Conservation (phyloP, 1,139 yeast species). For the Geotrichum europaeum region DNA sequence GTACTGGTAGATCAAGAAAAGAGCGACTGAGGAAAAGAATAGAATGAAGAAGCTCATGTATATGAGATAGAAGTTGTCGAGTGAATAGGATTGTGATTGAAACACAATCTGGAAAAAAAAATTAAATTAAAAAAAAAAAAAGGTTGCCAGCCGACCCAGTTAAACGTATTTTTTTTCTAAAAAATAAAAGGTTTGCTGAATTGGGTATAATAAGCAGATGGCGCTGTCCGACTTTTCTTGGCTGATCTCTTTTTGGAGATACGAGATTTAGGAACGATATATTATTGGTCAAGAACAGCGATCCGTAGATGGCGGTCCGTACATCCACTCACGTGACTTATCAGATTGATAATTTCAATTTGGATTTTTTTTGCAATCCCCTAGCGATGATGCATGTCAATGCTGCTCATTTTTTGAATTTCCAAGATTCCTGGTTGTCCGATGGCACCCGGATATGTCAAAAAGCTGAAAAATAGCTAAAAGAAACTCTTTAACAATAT, state of each 20-base stretch:
- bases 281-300: not conserved
- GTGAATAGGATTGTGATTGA: not conserved
- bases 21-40: not conserved
- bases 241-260: not conserved
- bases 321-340: slow-evolving; percentile 5
- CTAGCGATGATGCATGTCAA: no score
- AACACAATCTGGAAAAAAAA: not conserved
- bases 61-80: not conserved
- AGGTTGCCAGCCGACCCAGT: not conserved
- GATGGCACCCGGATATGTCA: not conserved
- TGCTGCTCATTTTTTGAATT: not conserved
- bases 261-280: not conserved
- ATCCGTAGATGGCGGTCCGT: slow-evolving; percentile 2
- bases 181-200: not conserved
- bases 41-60: not conserved
- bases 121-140: no score
- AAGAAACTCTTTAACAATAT: not conserved
- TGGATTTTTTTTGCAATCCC: not conserved
- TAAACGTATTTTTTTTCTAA: not conserved
- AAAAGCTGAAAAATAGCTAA: not conserved
- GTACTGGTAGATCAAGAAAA: not conserved
- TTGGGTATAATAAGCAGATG: not conserved
- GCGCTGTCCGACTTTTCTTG: not conserved
- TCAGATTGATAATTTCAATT: not conserved
- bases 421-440: not conserved